Evolutionary conservation across 2,329 filamentous ascomycete genomes (phyloP).

Genomic region (Pseudogymnoascus sp.): DNA sequence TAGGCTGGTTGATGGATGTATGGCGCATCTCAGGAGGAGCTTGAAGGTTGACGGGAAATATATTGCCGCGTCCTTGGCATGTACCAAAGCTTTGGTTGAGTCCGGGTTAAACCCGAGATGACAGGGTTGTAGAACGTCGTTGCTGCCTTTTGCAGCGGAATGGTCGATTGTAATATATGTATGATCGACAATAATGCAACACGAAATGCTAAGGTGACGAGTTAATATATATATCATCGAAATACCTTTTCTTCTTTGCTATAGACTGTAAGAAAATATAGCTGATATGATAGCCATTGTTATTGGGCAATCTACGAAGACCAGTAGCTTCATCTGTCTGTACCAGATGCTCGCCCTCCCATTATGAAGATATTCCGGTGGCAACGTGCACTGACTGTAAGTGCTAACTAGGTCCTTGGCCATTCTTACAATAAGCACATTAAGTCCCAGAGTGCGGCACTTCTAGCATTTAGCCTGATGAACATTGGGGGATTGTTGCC

Average conservation of each 20-base stretch:
- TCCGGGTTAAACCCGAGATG: neutral
- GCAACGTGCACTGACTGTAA: neutral
- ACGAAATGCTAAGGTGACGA: neutral
- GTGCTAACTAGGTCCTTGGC: neutral
- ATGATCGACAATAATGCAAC: neutral
- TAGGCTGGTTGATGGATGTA: neutral
- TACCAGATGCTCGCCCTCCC: neutral
- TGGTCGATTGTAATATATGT: neutral
- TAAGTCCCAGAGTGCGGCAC: neutral
- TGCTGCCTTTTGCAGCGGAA: neutral
- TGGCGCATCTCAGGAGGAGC: neutral
- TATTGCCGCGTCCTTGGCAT: neutral
- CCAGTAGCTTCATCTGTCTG: neutral
- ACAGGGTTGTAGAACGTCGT: neutral
- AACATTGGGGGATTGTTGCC: neutral
- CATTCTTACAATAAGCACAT: neutral
- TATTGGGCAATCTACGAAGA: neutral
- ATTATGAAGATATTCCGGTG: neutral
- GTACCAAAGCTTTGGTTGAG: neutral
- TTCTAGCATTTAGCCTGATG: neutral
- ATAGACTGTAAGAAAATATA: neutral
- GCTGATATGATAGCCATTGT: neutral
- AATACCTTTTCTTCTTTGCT: neutral
- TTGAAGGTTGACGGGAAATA: neutral
- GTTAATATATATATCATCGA: neutral